Base-by-base conservation (phyloP, 495 filamentous ascomycete species). In the Penicillium odoratum region DNA sequence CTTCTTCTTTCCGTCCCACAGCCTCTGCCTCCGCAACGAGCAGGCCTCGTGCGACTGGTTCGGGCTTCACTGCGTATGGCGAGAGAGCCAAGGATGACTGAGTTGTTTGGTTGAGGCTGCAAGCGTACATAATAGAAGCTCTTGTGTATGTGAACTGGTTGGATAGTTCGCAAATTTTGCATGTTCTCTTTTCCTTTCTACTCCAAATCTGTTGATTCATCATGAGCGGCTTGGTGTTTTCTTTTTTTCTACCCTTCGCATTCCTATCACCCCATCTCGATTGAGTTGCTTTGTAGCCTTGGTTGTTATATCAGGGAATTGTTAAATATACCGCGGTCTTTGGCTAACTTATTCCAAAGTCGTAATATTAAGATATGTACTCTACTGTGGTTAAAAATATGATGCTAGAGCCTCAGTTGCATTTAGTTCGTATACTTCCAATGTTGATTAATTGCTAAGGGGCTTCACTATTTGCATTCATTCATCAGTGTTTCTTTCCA, bases 31-130 rank as follows among this genome's bases (percentile, higher is more conserved):
- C 72, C 30, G 65, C 66, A 51, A 71, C 70, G 72, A 76, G 72
- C 74, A 67, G 76, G 71, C 69, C 72, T 77, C 76, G 76, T 61
- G 59, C 66, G 38, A 57, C 60, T 47, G 61, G 57, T 3, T 62
- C 66, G 5, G 48, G 53, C 11, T 58, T 58, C 15, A 40, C 13
- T n/a, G 13, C 38, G 3, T 40, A 40, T 16, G 57, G 50, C 15
- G 67, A 70, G 7, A 65, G 73, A 46, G 40, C 36, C 15, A 76
- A 74, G 55, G 70, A 71, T 36, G 72, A 72, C 56, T 76, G 53
- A 69, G 50, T 15, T 61, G 55, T 55, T 54, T 55, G 55, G 45
- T 65, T 60, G 51, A 33, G 16, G 55, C 53, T 55, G n/a, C 54
- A 52, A 56, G 49, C 60, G 63, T 70, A 66, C 60, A 70, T 69